Evolutionary conservation across 805 yeast species (phyloP).

Genomic region (Myxozyma nipponensis): DNA sequence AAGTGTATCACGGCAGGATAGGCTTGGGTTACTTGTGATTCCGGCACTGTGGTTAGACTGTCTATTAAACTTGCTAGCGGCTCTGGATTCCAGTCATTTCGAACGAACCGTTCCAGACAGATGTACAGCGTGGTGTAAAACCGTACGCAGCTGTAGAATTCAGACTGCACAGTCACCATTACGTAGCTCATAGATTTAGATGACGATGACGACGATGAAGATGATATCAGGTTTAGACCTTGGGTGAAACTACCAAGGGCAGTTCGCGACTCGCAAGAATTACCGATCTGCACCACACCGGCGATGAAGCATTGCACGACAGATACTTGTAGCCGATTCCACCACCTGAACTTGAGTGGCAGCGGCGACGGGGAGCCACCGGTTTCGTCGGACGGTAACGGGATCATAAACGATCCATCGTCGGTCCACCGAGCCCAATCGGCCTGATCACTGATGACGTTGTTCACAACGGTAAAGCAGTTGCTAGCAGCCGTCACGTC

Average conservation of each 20-base stretch:
- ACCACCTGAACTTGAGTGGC: constrained; percentile 22
- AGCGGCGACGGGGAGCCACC: constrained; percentile 9
- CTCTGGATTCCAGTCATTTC: constrained; percentile 15
- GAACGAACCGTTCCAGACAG: constrained; percentile 17
- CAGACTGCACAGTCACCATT: constrained; percentile 7
- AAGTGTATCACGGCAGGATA: constrained; percentile 17
- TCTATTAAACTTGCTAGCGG: background rate
- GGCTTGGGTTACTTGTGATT: background rate
- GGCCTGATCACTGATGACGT: constrained; percentile 6
- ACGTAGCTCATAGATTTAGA: background rate
- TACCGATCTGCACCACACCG: constrained; percentile 9
- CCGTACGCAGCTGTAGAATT: constrained; percentile 4
- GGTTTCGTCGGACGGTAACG: constrained; percentile 8
- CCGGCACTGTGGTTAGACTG: background rate
- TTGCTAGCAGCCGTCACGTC: constrained; percentile 2
- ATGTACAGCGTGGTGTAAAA: constrained; percentile 4
- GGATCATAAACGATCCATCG: constrained; percentile 18
- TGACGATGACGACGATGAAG: background rate
- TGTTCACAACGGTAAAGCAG: constrained; percentile 3
- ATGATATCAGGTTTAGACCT: constrained; percentile 7
- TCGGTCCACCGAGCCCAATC: constrained; percentile 19
- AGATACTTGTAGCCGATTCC: constrained; percentile 18
- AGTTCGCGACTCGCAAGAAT: constrained; percentile 6
- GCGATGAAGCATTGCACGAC: constrained; percentile 14
- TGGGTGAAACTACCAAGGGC: constrained; percentile 10